Base-by-base conservation (phyloP, 2,329 filamentous ascomycete genomes). In the Aspergillus nomiae region DNA sequence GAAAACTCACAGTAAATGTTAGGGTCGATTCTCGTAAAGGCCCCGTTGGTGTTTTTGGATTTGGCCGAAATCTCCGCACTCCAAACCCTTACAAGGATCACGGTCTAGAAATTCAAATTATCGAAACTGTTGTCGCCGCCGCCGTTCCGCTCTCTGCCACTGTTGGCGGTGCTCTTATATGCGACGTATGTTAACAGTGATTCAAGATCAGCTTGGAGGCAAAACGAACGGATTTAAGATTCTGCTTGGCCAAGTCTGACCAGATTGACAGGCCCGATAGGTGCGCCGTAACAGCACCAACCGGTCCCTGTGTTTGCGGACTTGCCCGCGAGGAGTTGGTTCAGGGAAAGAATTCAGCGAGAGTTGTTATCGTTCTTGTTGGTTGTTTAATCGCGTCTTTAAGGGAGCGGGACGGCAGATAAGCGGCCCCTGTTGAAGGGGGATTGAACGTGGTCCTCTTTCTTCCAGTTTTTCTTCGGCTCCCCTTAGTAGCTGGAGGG, bases 341-440 rank as follows among this genome's bases (percentile, higher is more conserved):
- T 21, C 21, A 45, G 48, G 48, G 26, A 50, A 16, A 41, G 46
- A 36, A 54, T 26, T 51, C 24, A 59, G 32, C 26, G 34, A 57
- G 26, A 58, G 56, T 28, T 30, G 41, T n/a, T 46, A 30, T 26
- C 24, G 24, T 46, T 45, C 34, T 55, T 51, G 46, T 32, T 58
- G 26, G 56, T 50, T 28, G 30, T 54, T 43, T 34, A 34, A 26
- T 54, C 58, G 45, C 45, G 56, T 59, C 48, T 59, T 59, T 59
- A 30, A 53, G 38, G 46, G 48, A 45, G 58, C 48, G 48, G 58
- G 36, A 54, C 36, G 58, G 32, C n/a, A 32, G 36, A 28, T 30
- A 53, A 50, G 58, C 26, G 24, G n/a, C 58, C 58, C 58, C 58
- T 59, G 58, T 59, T 54, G 57, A 38, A 59, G 46, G 57, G 36